Evolutionary conservation across 1,284 basidiomycete species (phyloP).

Genomic region (Cryptococcus sp.): DNA sequence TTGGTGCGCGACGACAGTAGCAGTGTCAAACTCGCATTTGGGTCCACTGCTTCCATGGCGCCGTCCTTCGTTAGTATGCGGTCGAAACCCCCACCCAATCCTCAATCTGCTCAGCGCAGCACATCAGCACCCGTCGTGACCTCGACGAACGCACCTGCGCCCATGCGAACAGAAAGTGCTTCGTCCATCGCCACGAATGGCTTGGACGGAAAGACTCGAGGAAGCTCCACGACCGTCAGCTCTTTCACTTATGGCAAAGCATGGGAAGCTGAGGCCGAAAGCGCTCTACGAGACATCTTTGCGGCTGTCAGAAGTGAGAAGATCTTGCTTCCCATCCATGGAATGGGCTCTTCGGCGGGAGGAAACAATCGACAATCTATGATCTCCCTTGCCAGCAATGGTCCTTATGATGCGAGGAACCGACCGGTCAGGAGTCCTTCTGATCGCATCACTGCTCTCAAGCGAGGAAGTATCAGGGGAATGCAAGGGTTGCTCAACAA

Average conservation of each 20-base stretch:
- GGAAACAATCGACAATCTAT: slow-evolving; percentile 31
- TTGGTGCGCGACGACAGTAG: slow-evolving; percentile 68
- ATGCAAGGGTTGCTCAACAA: slow-evolving; percentile 69
- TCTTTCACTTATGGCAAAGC: slow-evolving; percentile 42
- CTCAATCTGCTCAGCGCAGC: slow-evolving; percentile 27
- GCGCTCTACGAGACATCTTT: slow-evolving; percentile 90
- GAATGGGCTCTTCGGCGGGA: slow-evolving; percentile 57
- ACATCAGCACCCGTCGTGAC: slow-evolving; percentile 36
- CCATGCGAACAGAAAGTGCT: slow-evolving; percentile 13
- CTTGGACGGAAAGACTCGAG: slow-evolving; percentile 13
- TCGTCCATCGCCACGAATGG: slow-evolving; percentile 18
- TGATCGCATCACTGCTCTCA: slow-evolving; percentile 68
- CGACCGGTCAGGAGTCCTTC: slow-evolving; percentile 33
- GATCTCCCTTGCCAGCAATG: slow-evolving; percentile 26
- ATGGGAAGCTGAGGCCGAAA: slow-evolving; percentile 86
- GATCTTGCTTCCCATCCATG: slow-evolving; percentile 72
- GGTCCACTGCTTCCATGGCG: slow-evolving; percentile 24
- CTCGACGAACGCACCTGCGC: slow-evolving; percentile 1
- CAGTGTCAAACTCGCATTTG: slow-evolving; percentile 44
- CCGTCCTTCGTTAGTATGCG: slow-evolving; percentile 27
- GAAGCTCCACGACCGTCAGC: slow-evolving; percentile 39
- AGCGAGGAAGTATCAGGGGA: slow-evolving; percentile 85
- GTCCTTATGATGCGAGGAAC: slow-evolving; percentile 18
- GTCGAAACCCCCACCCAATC: slow-evolving; percentile 9
- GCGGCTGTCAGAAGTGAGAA: slow-evolving; percentile 84